Percentiles rank a stretch among this genome's conserved stretches.
These are phyloP conservation scores for Suhomyces canberraensis DNA, from an alignment of 805 yeast species.

Conservation along the genomic window DNA sequence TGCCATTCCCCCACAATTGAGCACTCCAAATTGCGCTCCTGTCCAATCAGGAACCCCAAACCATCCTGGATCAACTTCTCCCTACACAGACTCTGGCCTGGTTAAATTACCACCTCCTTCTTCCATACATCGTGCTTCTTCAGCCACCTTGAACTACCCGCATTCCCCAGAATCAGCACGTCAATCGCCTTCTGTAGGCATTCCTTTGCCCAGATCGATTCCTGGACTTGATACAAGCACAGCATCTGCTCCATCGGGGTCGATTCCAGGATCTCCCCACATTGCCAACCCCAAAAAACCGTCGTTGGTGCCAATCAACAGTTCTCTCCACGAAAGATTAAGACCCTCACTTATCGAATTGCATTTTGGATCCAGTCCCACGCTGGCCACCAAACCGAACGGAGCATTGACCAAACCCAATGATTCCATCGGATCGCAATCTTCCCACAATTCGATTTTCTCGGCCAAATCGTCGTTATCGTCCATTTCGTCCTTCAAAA, in stretches of 20 bases:
- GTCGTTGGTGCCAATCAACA: conserved; percentile 15
- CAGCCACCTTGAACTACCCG: conserved; percentile 3
- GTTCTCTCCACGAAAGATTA: conserved; percentile 25
- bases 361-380: conserved; percentile 15
- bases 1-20: background rate
- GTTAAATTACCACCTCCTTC: conserved; percentile 22
- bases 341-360: conserved; percentile 37
- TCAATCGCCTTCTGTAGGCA: background rate
- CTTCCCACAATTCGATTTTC: conserved; percentile 31
- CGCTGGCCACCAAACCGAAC: background rate
- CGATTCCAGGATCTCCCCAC: conserved; percentile 13
- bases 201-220: conserved; percentile 11
- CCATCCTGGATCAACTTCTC: conserved; percentile 2
- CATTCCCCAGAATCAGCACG: conserved; percentile 5
- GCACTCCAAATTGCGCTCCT: background rate
- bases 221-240: background rate
- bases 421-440: conserved; percentile 27
- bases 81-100: conserved; percentile 4
- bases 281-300: conserved; percentile 11
- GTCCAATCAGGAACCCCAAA: background rate
- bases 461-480: conserved; percentile 35
- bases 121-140: conserved; percentile 13
- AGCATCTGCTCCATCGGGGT: conserved; percentile 4
- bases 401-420: conserved; percentile 5
- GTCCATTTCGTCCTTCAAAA: conserved; percentile 24